Evolutionary conservation across 768 basidiomycete genomes (phyloP), one percentile per base, ranked within the genome.

Genomic region (Pulveroboletus sp.): DNA sequence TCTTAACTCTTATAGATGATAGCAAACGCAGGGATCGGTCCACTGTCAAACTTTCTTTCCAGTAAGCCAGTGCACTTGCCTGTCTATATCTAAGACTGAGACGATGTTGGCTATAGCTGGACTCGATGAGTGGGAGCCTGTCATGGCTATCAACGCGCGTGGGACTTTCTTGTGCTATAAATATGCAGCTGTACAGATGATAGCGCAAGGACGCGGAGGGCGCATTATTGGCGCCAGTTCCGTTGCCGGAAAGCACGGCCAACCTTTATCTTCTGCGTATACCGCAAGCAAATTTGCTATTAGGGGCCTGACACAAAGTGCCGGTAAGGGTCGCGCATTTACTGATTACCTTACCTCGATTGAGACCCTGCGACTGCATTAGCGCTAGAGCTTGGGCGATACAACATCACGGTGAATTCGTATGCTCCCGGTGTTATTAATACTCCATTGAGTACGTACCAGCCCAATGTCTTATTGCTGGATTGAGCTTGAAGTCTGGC

Each of bases 101-200:
- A 20, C 6, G 5, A 25, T 39, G 24, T 37, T 12, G 6, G 43
- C n/a, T 40, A 6, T 29, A 68, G 78, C 69, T 5, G 57, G 61
- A 4, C 39, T 67, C 1, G 64, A 72, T 9, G 63, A 71, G 0
- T 75, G 68, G 71, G 72, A 82, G 57, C 64, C 57, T 58, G 34
- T 67, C 7, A 66, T 77, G 51, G 67, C 72, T 5, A 67, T 84
- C 55, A 85, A 86, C 56, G 69, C 75, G 51, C 74, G 78, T 45
- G 82, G 82, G 32, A 66, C 74, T 2, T 83, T 79, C 67, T 72
- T 80, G 51, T 84, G 80, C 59, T 85, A 84, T 38, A 80, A 84
- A 45, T 72, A 83, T 50, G 85, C 82, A 2, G 82, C 79, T 16
- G 68, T 67, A 43, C 76, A 79, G 55, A 86, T 86, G 85, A 71